phyloP scores from a whole-genome alignment of 176 grass and related monocot genomes.

The Guadua angustifolia region DNA sequence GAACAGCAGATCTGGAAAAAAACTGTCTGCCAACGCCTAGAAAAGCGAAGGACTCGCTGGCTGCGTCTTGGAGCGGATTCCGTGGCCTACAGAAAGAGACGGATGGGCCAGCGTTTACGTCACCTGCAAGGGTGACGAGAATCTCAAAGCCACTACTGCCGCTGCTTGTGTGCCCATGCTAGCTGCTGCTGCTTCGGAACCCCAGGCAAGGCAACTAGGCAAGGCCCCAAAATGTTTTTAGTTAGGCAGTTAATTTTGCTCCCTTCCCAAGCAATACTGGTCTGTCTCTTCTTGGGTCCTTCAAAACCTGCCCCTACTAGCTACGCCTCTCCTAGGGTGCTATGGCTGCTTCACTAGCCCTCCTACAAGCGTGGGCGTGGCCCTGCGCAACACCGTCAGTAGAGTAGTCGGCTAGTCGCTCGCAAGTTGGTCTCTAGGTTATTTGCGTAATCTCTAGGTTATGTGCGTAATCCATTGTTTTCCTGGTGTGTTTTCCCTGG shows the following conservation, averaged over 20 bases:
- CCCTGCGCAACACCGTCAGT: neutral
- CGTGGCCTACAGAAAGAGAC: neutral
- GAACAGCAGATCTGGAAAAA: too few species aligned
- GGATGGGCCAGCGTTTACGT: constrained; percentile 45
- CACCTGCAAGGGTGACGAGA: constrained; percentile 32
- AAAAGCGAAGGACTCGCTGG: neutral
- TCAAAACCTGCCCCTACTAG: constrained; percentile 14
- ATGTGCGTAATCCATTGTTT: constrained; percentile 19
- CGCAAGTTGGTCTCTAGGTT: neutral
- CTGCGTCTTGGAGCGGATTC: neutral
- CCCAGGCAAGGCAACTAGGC: constrained; percentile 41
- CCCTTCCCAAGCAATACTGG: constrained; percentile 40
- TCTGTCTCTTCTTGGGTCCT: constrained; percentile 56
- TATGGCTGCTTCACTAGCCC: neutral
- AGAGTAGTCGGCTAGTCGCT: constrained; percentile 5
- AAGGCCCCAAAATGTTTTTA: constrained; percentile 18
- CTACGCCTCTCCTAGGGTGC: constrained; percentile 25
- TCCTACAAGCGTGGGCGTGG: neutral
- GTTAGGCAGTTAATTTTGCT: constrained; percentile 8
- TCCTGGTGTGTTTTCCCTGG: neutral
- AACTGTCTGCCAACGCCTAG: too few species aligned
- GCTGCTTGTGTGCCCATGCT: constrained; percentile 22
- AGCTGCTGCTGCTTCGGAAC: constrained; percentile 38
- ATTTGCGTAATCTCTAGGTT: too few species aligned
- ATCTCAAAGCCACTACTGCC: constrained; percentile 31